Evolutionary conservation across 1,284 basidiomycete genomes (phyloP), one percentile per base, ranked within the genome.

Genomic region (Rhizoctonia solani): DNA sequence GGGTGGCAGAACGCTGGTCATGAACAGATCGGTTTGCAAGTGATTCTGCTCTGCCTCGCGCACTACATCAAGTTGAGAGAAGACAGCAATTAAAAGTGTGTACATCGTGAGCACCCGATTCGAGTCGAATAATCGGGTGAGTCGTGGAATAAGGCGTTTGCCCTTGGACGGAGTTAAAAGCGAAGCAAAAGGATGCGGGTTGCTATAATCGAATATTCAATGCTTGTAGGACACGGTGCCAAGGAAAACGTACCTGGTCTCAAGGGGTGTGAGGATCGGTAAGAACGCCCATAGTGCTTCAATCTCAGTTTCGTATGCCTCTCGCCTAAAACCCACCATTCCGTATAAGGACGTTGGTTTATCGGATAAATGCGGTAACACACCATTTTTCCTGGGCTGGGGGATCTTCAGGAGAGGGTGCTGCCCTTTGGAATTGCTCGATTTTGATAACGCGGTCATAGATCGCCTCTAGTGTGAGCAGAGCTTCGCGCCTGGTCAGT

Each of bases 131-230:
- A 95, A 90, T n/a, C 95, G 88, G 19, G 93, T 87, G 3, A 95
- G 85, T 39, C 97, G 88, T 2, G 94, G 91, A 44, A 99, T 82
- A 21, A 99, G 83, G 69, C 88, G 88, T 81, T 98, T 98, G 69
- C 97, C 97, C 79, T 99, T 99, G 72, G 87, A 84, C 1, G 92
- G 89, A 37, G 85, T 86, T 52, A 99, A 82, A 46, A 99, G 83
- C 1, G 95, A 94, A 72, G 99, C 89, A 79, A 99, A 98, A 0
- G 97, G 97, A 79, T 99, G 97, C 3, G 96, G 96, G 70, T 91
- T 83, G 74, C 93, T 94, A 72, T 32, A 69, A 37, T 21, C 16
- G 55, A 34, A 23, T 14, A 19, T 39, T 61, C 46, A 61, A 34
- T 50, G 30, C 30, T n/a, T 47, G n/a, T 29, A 19, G 9, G 34